A percentile compares a stretch with the other conserved stretches of the same genome.
Conservation (phyloP, 345 rosid genomes). For the Brassica cretica region DNA sequence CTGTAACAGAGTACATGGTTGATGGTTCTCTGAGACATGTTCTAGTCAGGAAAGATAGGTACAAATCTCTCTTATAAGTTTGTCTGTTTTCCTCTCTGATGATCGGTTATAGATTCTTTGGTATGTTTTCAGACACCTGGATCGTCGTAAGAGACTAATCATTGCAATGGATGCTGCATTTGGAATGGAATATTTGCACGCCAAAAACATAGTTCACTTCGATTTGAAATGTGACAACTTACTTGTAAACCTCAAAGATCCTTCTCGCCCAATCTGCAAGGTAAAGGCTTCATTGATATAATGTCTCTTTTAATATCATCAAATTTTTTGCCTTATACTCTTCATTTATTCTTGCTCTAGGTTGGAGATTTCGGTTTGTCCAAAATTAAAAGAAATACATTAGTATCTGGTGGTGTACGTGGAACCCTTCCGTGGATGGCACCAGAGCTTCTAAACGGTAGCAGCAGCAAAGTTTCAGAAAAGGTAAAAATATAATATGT, state of each 20-base stretch:
- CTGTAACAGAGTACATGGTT: constrained; percentile 95
- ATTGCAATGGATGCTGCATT: constrained; percentile 99
- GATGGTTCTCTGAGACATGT: constrained; percentile 98
- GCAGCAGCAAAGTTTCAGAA: constrained; percentile 81
- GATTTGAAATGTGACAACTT: constrained; percentile 96
- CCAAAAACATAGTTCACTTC: constrained; percentile 95
- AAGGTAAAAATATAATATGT: constrained; percentile 48
- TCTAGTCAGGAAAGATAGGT: constrained; percentile 89
- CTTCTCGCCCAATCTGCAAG: constrained; percentile 95
- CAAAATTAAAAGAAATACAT: constrained; percentile 73
- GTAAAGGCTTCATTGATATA: constrained; percentile 40
- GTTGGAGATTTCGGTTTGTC: constrained; percentile 89
- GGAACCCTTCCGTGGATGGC: constrained; percentile 96
- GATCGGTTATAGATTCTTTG: constrained; percentile 11
- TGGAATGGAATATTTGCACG: constrained; percentile 98
- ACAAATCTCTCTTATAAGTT: constrained; percentile 27
- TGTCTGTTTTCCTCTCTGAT: neutral
- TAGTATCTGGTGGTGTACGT: constrained; percentile 85
- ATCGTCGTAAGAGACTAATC: constrained; percentile 85
- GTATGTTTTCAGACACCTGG: constrained; percentile 63
- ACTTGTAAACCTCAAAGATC: constrained; percentile 96
- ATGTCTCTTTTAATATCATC: constrained; percentile 1
- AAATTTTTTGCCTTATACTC: neutral
- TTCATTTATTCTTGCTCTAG: constrained; percentile 41
- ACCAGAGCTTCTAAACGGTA: constrained; percentile 73